A percentile compares a stretch with the other conserved stretches of the same genome.
These are phyloP conservation scores for Metschnikowia continentalis DNA, from an alignment of 805 yeast genomes.

Conservation along the genomic window DNA sequence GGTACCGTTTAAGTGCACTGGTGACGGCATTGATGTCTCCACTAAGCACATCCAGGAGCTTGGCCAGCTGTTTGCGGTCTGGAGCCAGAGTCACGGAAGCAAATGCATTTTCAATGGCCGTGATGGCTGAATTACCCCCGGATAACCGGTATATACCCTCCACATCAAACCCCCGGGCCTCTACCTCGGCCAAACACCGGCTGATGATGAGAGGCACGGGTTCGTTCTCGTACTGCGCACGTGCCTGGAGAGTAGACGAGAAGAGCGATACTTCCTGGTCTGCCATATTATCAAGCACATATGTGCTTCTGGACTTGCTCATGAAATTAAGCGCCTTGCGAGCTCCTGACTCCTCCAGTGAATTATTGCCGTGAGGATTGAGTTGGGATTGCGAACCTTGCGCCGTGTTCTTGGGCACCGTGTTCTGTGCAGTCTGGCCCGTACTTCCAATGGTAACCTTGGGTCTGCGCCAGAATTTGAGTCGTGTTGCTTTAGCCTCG, in stretches of 20 bases:
- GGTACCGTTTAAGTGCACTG: slow-evolving; percentile 79
- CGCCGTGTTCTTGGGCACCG: not conserved
- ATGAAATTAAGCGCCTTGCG: slow-evolving; percentile 15
- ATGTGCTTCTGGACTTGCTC: slow-evolving; percentile 46
- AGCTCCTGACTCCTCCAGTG: slow-evolving; percentile 6
- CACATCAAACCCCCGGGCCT: slow-evolving; percentile 62
- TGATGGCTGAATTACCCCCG: slow-evolving; percentile 71
- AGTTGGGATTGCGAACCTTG: not conserved
- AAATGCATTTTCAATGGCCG: slow-evolving; percentile 42
- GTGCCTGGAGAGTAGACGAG: slow-evolving; percentile 55
- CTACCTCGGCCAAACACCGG: slow-evolving; percentile 73
- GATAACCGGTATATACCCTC: slow-evolving; percentile 92
- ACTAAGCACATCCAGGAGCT: slow-evolving; percentile 34
- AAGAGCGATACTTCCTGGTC: slow-evolving; percentile 32
- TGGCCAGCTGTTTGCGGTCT: slow-evolving; percentile 32
- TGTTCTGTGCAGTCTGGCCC: not conserved
- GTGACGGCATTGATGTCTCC: slow-evolving; percentile 86
- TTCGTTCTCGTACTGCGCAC: slow-evolving; percentile 59
- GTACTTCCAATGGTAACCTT: slow-evolving; percentile 23
- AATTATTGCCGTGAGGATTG: not conserved
- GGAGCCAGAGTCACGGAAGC: slow-evolving; percentile 25
- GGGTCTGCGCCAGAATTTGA: slow-evolving; percentile 44
- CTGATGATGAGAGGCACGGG: slow-evolving; percentile 67
- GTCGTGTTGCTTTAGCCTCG: slow-evolving; percentile 39
- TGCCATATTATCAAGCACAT: slow-evolving; percentile 37